Conservation (phyloP, 495 filamentous ascomycete species). For the Symbiotaphrina buchneri region DNA sequence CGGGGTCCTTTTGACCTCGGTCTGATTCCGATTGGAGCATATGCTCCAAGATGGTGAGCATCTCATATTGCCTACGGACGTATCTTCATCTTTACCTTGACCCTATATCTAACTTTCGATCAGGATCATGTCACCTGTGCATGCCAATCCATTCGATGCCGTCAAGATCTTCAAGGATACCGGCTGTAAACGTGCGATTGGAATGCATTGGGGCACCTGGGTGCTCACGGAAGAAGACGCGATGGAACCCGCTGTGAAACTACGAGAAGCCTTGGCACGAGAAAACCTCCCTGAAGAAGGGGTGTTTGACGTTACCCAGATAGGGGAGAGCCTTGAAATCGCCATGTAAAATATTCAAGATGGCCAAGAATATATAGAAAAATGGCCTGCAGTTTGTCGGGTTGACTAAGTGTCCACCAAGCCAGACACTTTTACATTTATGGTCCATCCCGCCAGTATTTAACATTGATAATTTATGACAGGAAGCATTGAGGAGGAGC, state of each 20-base stretch:
- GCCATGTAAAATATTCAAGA: too few relatives aligned
- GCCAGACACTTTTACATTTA: too few relatives aligned
- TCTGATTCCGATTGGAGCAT: slow-evolving; percentile 87
- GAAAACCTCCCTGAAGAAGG: slow-evolving; percentile 51
- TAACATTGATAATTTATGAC: too few relatives aligned
- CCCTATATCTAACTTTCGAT: slow-evolving; percentile 1
- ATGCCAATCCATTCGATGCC: slow-evolving; percentile 71
- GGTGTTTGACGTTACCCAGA: slow-evolving; percentile 70
- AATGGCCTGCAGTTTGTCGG: too few relatives aligned
- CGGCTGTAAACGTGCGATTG: slow-evolving; percentile 60
- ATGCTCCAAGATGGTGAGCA: slow-evolving; percentile 39
- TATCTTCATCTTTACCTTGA: slow-evolving; percentile 5
- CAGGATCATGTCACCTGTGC: slow-evolving; percentile 47
- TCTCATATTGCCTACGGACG: neutral
- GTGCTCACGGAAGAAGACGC: slow-evolving; percentile 72
- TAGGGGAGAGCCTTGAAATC: slow-evolving; percentile 70
- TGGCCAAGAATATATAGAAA: too few relatives aligned
- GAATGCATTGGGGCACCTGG: slow-evolving; percentile 84
- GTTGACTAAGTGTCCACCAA: too few relatives aligned
- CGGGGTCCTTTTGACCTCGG: slow-evolving; percentile 85
- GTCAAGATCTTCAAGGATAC: slow-evolving; percentile 86
- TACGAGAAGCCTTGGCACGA: slow-evolving; percentile 52
- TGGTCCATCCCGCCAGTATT: too few relatives aligned
- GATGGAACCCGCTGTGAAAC: slow-evolving; percentile 54
- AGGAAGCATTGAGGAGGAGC: too few relatives aligned